Conservation (phyloP, 352 stramenopile species). For the Pythium folliculosum region DNA sequence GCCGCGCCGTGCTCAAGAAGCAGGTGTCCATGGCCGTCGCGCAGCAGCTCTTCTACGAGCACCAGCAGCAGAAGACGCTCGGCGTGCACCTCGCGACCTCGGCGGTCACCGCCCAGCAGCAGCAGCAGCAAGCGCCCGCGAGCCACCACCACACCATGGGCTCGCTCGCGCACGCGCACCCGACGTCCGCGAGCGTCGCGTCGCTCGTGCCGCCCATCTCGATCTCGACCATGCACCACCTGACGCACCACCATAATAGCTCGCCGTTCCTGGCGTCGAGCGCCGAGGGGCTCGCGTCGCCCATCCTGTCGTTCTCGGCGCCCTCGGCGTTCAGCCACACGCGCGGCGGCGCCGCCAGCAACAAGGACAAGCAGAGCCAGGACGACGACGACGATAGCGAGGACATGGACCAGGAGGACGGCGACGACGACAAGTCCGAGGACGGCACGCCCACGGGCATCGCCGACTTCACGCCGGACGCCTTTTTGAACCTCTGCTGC, state of each 20-base stretch:
- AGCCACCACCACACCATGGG: constrained; percentile 8
- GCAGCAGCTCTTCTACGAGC: constrained; percentile 79
- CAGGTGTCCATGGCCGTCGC: constrained; percentile 79
- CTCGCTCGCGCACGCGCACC: constrained; percentile 16
- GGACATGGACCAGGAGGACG: constrained; percentile 4
- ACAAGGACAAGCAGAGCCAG: neutral
- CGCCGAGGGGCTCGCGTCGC: constrained; percentile 30
- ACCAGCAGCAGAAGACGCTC: constrained; percentile 76
- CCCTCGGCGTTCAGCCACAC: constrained; percentile 9
- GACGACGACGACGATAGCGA: constrained; percentile 3
- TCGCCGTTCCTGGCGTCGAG: constrained; percentile 30
- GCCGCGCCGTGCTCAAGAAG: constrained; percentile 77
- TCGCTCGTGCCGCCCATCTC: constrained; percentile 46
- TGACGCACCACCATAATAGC: constrained; percentile 16
- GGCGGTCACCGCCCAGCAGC: neutral
- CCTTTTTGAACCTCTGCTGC: constrained; percentile 49
- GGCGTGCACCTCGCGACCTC: constrained; percentile 39
- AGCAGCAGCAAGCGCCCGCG: constrained; percentile 3
- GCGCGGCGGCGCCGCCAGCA: neutral
- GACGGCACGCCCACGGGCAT: constrained; percentile 55
- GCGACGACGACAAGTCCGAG: constrained; percentile 32
- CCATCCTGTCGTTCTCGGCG: constrained; percentile 37
- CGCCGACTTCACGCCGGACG: constrained; percentile 58
- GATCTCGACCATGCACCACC: constrained; percentile 32
- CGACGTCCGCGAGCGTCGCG: constrained; percentile 5